Evolutionary conservation across 768 basidiomycete genomes (phyloP), one percentile per base, ranked within the genome.

Genomic region (Dioszegia aurantiaca): DNA sequence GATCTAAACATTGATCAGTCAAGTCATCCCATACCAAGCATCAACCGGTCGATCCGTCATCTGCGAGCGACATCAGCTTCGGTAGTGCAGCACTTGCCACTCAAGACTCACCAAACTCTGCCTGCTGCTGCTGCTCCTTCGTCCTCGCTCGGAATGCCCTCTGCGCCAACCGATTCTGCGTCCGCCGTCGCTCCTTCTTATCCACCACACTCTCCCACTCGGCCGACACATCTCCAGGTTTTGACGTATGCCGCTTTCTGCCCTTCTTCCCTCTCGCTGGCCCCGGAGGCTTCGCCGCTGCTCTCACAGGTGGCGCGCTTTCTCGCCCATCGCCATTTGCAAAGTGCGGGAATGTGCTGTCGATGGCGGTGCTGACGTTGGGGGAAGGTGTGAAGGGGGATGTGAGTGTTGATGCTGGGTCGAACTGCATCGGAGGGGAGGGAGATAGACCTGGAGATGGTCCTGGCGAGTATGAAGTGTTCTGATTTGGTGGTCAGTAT

Each of bases 21-120:
- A 87, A 86, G 65, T 87, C 85, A 53, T n/a, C n/a, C 93, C 92
- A 70, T 90, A 88, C 79, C 86, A 89, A 49, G 91, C 93, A 48
- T 89, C 84, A 82, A 93, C 92, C 26, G 92, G 89, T 56, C 83
- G 83, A 52, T 93, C 89, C 62, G 92, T 79, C 51, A 87, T 63
- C 2, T 79, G 81, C 76, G n/a, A n/a, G n/a, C n/a, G n/a, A n/a
- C n/a, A n/a, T n/a, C n/a, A n/a, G n/a, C n/a, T n/a, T n/a, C n/a
- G n/a, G n/a, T n/a, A n/a, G n/a, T n/a, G n/a, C n/a, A n/a, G n/a
- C n/a, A n/a, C n/a, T n/a, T n/a, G n/a, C n/a, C n/a, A 42, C 41
- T n/a, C 41, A 9, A 8, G 9, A 42, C 16, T 23, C 41, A 42
- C 17, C 17, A 9, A 5, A 17, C 21, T 47, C 45, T 24, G 40